These are phyloP conservation scores for Coemansia sp. DNA, from an alignment of 192 early-diverging fungal genomes.

Conservation along the genomic window DNA sequence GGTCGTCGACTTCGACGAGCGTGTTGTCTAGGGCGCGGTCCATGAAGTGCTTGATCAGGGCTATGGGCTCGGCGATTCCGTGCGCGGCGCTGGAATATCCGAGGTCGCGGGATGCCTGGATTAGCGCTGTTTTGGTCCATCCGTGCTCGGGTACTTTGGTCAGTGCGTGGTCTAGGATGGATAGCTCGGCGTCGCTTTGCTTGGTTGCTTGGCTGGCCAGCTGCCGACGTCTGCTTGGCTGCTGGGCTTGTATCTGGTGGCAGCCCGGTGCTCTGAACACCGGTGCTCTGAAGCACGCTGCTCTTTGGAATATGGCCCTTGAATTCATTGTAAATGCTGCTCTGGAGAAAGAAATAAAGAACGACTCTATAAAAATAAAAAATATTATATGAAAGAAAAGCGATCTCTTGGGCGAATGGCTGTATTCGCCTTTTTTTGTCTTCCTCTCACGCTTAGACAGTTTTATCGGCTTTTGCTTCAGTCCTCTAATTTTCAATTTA, in stretches of 20 bases:
- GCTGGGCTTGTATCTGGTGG: not conserved
- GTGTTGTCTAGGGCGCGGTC: conserved; percentile 60
- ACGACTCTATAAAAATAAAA: not conserved
- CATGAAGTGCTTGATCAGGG: conserved; percentile 76
- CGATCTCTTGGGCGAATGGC: too few species aligned
- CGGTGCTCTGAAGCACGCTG: not conserved
- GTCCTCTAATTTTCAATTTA: too few species aligned
- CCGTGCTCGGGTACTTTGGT: conserved; percentile 66
- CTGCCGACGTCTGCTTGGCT: not conserved
- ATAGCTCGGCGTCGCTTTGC: conserved; percentile 10
- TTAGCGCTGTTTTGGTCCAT: conserved; percentile 69
- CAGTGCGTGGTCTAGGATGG: conserved; percentile 65
- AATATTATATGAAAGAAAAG: conserved; percentile 1
- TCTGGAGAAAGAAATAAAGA: not conserved
- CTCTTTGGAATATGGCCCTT: not conserved
- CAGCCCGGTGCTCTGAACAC: not conserved
- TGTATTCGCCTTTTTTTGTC: too few species aligned
- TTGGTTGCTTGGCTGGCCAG: not conserved
- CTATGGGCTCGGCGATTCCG: conserved; percentile 64
- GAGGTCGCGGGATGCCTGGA: conserved; percentile 60
- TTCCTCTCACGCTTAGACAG: too few species aligned
- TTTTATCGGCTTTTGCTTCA: too few species aligned
- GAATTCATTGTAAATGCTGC: too few species aligned
- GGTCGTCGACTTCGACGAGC: conserved; percentile 59
- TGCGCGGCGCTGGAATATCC: conserved; percentile 72